phyloP scores from a whole-genome alignment of 1,284 basidiomycete genomes.

The Ganoderma sp. region DNA sequence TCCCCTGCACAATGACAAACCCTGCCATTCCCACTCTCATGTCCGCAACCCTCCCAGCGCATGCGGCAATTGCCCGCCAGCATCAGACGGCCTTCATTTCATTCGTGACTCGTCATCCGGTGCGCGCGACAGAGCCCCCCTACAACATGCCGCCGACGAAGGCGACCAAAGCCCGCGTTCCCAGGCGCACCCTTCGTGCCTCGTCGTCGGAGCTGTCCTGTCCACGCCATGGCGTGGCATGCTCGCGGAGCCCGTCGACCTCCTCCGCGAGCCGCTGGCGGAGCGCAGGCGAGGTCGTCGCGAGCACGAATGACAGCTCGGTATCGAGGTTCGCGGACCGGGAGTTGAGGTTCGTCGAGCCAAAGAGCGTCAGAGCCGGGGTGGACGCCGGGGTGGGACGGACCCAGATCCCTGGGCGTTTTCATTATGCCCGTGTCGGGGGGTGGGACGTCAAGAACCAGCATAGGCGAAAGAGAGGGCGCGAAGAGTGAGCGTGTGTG shows the following conservation, averaged over 20 bases:
- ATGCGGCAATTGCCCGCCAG: background rate
- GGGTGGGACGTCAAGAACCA: background rate
- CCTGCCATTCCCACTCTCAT: slow-evolving; percentile 15
- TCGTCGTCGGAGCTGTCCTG: slow-evolving; percentile 32
- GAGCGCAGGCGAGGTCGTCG: slow-evolving; percentile 61
- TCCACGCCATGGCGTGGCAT: slow-evolving; percentile 63
- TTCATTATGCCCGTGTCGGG: slow-evolving; percentile 14
- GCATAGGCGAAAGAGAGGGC: slow-evolving; percentile 13
- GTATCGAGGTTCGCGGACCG: slow-evolving; percentile 92
- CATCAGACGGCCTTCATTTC: background rate
- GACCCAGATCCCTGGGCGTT: slow-evolving; percentile 81
- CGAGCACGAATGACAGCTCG: slow-evolving; percentile 89
- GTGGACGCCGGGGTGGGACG: slow-evolving; percentile 57
- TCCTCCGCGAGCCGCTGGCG: slow-evolving; percentile 51
- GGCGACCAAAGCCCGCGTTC: slow-evolving; percentile 70
- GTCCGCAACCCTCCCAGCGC: slow-evolving; percentile 16
- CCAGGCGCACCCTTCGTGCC: slow-evolving; percentile 71
- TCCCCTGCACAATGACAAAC: slow-evolving; percentile 1
- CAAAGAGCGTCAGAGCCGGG: slow-evolving; percentile 86
- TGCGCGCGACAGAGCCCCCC: background rate
- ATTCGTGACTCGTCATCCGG: background rate
- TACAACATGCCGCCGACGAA: slow-evolving; percentile 73
- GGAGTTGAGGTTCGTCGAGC: slow-evolving; percentile 95
- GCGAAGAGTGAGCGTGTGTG: slow-evolving; percentile 8
- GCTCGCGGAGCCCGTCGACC: slow-evolving; percentile 51